A percentile compares a stretch with the other conserved stretches of the same genome.
These are phyloP conservation scores for Mrakia gelida DNA, from an alignment of 768 basidiomycete genomes.

Conservation along the genomic window DNA sequence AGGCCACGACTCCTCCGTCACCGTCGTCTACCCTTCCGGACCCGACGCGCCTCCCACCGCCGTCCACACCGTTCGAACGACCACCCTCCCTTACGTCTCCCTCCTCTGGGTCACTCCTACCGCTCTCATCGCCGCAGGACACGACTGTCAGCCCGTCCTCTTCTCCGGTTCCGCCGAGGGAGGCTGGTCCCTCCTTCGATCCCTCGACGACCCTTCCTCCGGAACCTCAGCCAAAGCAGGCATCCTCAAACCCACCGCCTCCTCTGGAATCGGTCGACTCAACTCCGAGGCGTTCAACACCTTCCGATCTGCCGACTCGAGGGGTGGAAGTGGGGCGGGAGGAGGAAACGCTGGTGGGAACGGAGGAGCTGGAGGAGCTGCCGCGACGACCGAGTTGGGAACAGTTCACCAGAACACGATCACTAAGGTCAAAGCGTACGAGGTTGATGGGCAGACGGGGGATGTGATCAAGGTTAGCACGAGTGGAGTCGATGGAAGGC, in stretches of 20 bases:
- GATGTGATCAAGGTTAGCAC: constrained; percentile 76
- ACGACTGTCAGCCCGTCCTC: constrained; percentile 92
- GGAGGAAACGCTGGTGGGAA: constrained; percentile 35
- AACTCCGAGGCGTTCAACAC: constrained; percentile 91
- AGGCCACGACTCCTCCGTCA: constrained; percentile 96
- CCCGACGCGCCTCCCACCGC: constrained; percentile 49
- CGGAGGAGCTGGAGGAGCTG: constrained; percentile 42
- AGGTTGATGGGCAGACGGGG: constrained; percentile 51
- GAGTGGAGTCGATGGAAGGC: constrained; percentile 84
- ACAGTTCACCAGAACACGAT: constrained; percentile 99
- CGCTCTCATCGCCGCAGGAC: constrained; percentile 82
- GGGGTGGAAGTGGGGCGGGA: constrained; percentile 50
- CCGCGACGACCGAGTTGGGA: constrained; percentile 65
- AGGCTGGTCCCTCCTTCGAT: constrained; percentile 76
- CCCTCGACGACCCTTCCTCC: constrained; percentile 73
- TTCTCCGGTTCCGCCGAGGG: constrained; percentile 63
- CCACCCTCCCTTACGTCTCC: constrained; percentile 75
- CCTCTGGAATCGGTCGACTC: constrained; percentile 58
- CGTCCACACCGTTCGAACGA: constrained; percentile 67
- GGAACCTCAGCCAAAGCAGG: constrained; percentile 52
- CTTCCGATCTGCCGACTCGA: constrained; percentile 84
- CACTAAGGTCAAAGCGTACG: constrained; percentile 79
- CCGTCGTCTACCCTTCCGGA: constrained; percentile 72
- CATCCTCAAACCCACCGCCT: constrained; percentile 45
- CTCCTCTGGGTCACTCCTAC: constrained; percentile 82